Percentiles rank a stretch among this genome's conserved stretches.
Evolutionary conservation across 768 basidiomycete genomes (phyloP).

Genomic region (Gloeostereum incarnatum): DNA sequence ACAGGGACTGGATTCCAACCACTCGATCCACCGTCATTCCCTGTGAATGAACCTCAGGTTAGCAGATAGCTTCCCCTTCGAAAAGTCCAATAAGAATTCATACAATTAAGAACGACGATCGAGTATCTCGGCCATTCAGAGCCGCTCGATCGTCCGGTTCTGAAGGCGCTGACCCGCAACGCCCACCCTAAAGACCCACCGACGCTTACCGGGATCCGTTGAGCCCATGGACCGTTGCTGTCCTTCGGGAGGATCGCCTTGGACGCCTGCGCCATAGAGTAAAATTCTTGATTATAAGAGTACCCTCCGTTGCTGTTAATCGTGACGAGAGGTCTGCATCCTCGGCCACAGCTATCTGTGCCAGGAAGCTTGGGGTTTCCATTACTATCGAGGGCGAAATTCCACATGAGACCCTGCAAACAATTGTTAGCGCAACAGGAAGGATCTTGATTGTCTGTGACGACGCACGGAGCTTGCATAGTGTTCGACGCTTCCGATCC

Average conservation of each 20-base stretch:
- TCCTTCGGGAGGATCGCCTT: conserved; percentile 43
- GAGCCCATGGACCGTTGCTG: conserved; percentile 34
- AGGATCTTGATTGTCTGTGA: no score
- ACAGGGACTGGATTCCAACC: conserved; percentile 30
- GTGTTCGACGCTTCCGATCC: conserved; percentile 24
- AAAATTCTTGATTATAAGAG: conserved; percentile 14
- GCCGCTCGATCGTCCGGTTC: conserved; percentile 28
- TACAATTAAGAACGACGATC: conserved; percentile 43
- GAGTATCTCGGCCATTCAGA: conserved; percentile 36
- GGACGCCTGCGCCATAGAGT: conserved; percentile 40
- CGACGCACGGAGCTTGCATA: conserved; percentile 17
- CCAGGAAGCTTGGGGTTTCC: conserved; percentile 21
- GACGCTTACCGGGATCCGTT: conserved; percentile 21
- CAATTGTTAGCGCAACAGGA: no score
- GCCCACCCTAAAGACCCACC: conserved; percentile 25
- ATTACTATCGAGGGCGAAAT: conserved; percentile 33
- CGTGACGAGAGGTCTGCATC: conserved; percentile 2
- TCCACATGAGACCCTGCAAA: conserved; percentile 41
- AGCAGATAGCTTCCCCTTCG: no score
- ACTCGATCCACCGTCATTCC: conserved; percentile 24
- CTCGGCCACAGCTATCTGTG: conserved; percentile 1
- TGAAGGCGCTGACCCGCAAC: conserved; percentile 36
- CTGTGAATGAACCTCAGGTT: no score
- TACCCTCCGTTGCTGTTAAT: conserved; percentile 14
- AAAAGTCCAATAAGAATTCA: neutral